These are phyloP conservation scores for Ophioceras dolichostomum DNA, from an alignment of 2,329 filamentous ascomycete species.

Conservation along the genomic window DNA sequence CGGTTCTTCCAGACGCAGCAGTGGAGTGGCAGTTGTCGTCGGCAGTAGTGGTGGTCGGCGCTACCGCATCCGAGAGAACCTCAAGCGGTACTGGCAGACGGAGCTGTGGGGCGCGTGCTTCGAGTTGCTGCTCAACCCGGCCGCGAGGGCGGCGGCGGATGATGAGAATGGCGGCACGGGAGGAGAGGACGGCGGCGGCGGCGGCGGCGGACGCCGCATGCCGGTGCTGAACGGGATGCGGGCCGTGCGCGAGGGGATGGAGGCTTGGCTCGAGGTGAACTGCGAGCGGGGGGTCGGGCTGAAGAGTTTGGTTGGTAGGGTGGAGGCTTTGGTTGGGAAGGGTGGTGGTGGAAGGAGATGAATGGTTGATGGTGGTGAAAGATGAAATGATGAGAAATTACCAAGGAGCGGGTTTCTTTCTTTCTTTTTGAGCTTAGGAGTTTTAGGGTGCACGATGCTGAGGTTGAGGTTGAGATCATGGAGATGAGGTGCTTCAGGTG, in stretches of 20 bases:
- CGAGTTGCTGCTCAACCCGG: slow-evolving; percentile 75
- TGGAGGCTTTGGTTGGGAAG: slow-evolving; percentile 40
- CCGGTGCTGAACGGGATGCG: slow-evolving; percentile 63
- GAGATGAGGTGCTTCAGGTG: too few relatives aligned
- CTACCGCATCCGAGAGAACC: slow-evolving; percentile 67
- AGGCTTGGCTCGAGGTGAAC: slow-evolving; percentile 67
- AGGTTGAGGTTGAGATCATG: too few relatives aligned
- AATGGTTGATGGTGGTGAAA: background rate
- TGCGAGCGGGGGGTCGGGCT: slow-evolving; percentile 70
- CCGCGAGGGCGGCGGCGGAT: slow-evolving; percentile 45
- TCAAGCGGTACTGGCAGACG: slow-evolving; percentile 95
- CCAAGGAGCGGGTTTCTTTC: too few relatives aligned
- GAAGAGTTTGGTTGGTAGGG: slow-evolving; percentile 53
- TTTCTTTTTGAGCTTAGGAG: slow-evolving; percentile 4
- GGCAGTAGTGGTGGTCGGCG: slow-evolving; percentile 42
- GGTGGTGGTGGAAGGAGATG: slow-evolving; percentile 18
- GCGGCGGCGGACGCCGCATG: slow-evolving; percentile 51
- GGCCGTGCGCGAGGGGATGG: slow-evolving; percentile 64
- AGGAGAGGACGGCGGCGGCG: slow-evolving; percentile 31
- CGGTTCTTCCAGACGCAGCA: too few relatives aligned
- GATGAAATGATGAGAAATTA: too few relatives aligned
- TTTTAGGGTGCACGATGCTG: too few relatives aligned
- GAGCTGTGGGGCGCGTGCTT: slow-evolving; percentile 82
- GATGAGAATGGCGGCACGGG: too few relatives aligned
- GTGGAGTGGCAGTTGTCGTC: too few relatives aligned